A percentile compares a stretch with the other conserved stretches of the same genome.
Evolutionary conservation across 2,329 filamentous ascomycete genomes (phyloP).

Genomic region (Fusarium scirpi): DNA sequence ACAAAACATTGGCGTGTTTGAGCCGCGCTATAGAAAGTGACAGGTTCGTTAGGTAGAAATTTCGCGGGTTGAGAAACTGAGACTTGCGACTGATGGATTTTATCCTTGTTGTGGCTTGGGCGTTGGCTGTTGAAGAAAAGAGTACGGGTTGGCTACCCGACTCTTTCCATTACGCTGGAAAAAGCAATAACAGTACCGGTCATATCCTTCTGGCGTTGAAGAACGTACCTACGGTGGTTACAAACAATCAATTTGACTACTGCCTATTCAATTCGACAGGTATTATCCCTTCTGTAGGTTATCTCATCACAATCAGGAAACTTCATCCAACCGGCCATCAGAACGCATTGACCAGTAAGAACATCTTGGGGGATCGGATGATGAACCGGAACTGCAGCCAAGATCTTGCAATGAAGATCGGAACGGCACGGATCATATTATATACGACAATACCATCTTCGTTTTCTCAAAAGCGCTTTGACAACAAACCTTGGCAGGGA

Average conservation of each 20-base stretch:
- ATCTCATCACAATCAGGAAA: too few species aligned
- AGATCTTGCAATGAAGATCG: background rate
- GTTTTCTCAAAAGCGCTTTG: background rate
- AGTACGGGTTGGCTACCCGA: background rate
- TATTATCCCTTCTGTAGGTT: too few species aligned
- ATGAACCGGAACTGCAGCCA: background rate
- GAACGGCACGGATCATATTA: background rate
- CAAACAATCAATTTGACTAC: too few species aligned
- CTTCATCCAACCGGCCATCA: rapidly evolving
- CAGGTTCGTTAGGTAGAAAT: background rate
- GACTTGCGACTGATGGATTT: background rate
- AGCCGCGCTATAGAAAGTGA: background rate
- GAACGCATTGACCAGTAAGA: background rate
- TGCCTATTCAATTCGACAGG: too few species aligned
- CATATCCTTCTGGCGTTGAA: too few species aligned
- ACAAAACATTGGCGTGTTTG: background rate
- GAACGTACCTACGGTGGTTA: too few species aligned
- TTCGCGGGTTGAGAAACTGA: background rate
- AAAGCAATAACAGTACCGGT: background rate
- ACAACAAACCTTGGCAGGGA: background rate
- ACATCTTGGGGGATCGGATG: rapidly evolving
- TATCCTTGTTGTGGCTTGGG: background rate
- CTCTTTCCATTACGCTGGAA: background rate
- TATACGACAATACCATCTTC: background rate
- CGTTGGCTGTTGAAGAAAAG: background rate